Percentiles rank a stretch among this genome's conserved stretches.
Evolutionary conservation across 768 basidiomycete genomes (phyloP).

Genomic region (Naematelia encephala): DNA sequence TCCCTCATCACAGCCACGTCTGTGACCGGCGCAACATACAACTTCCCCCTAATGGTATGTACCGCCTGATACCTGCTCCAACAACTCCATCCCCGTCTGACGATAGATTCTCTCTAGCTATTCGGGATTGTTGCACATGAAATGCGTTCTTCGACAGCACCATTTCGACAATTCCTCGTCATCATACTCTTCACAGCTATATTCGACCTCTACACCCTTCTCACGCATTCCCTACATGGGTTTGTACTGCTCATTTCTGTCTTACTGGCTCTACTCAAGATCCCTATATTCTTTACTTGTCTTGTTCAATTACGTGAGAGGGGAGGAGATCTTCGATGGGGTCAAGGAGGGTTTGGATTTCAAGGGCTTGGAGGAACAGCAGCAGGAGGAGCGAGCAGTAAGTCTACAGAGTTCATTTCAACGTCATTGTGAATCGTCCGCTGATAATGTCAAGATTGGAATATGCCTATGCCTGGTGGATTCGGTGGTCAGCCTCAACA

Average conservation of each 20-base stretch:
- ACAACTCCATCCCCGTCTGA: slow-evolving; percentile 5
- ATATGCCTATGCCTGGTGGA: slow-evolving; percentile 33
- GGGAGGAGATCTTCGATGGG: slow-evolving; percentile 26
- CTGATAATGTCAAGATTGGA: slow-evolving; percentile 29
- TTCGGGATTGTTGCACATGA: slow-evolving; percentile 43
- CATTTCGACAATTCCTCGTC: slow-evolving; percentile 35
- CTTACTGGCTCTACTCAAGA: slow-evolving; percentile 31
- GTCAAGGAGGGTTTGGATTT: slow-evolving; percentile 14
- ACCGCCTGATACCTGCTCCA: background rate
- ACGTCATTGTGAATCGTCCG: background rate
- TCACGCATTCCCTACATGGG: slow-evolving; percentile 16
- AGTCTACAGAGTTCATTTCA: slow-evolving; percentile 1
- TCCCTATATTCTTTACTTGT: slow-evolving; percentile 33
- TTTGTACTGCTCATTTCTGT: slow-evolving; percentile 26
- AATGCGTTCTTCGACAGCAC: slow-evolving; percentile 19
- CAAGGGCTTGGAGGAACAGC: slow-evolving; percentile 10
- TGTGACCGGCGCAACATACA: slow-evolving; percentile 26
- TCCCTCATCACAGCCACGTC: slow-evolving; percentile 25
- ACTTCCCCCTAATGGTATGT: slow-evolving; percentile 40
- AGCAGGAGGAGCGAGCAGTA: slow-evolving; percentile 10
- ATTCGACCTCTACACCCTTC: slow-evolving; percentile 34
- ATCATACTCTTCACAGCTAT: slow-evolving; percentile 28
- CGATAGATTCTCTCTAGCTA: slow-evolving; percentile 14
- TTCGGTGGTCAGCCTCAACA: slow-evolving; percentile 13
- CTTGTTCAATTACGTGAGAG: slow-evolving; percentile 19